These are phyloP conservation scores for Penicillium antarcticum DNA, from an alignment of 495 filamentous ascomycete species.

Conservation along the genomic window DNA sequence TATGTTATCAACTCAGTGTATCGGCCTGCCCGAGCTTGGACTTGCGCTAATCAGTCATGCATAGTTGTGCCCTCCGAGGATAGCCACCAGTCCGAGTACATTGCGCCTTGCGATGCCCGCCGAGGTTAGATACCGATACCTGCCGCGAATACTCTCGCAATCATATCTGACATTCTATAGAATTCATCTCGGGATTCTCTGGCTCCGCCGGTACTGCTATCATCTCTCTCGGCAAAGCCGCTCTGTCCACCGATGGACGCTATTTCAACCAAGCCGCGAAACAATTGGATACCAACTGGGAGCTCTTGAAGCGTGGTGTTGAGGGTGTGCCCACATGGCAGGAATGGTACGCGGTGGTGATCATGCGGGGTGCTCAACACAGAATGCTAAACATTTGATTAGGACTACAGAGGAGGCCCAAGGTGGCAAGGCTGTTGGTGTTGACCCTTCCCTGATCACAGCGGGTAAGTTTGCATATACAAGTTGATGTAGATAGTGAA, in stretches of 20 bases:
- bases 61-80: constrained; percentile 96
- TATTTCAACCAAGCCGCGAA: constrained; percentile 97
- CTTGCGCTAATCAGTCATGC: constrained; percentile 14
- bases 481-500: neutral
- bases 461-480: constrained; percentile 47
- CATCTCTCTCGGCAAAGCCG: constrained; percentile 80
- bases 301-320: constrained; percentile 85
- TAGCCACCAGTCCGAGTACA: constrained; percentile 96
- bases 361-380: neutral
- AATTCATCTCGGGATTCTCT: constrained; percentile 90
- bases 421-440: constrained; percentile 81
- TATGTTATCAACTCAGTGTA: constrained; percentile 44
- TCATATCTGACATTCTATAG: constrained; percentile 32
- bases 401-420: constrained; percentile 78
- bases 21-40: neutral
- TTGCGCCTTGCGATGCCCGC: constrained; percentile 87
- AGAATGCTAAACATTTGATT: constrained; percentile 20
- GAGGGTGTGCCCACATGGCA: constrained; percentile 96
- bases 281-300: constrained; percentile 91
- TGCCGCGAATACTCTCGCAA: neutral
- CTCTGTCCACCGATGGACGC: constrained; percentile 90
- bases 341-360: constrained; percentile 67
- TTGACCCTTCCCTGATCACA: constrained; percentile 87
- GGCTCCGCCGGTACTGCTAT: constrained; percentile 94
- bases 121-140: constrained; percentile 54